Evolutionary conservation across 1,139 yeast species (phyloP).

Genomic region (Diutina catenulata): DNA sequence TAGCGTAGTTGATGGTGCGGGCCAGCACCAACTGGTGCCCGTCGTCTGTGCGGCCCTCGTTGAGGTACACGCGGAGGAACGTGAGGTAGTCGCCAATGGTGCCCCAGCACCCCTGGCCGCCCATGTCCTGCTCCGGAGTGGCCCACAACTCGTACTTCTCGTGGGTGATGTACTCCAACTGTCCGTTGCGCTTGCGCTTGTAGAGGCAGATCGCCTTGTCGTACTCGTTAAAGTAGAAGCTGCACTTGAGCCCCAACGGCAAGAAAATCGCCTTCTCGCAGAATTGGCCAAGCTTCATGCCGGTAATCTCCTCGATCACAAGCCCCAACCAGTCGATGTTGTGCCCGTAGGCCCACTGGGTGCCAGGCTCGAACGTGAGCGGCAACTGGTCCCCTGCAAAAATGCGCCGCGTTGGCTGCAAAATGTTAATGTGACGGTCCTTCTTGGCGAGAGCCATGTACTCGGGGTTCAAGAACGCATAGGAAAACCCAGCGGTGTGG

Average conservation of each 20-base stretch:
- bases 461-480: slow-evolving; percentile 28
- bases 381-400: slow-evolving; percentile 15
- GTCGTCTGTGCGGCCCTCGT: slow-evolving; percentile 31
- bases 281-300: slow-evolving; percentile 29
- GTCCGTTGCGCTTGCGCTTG: neutral
- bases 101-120: slow-evolving; percentile 39
- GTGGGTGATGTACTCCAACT: slow-evolving; percentile 5
- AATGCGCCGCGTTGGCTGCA: neutral
- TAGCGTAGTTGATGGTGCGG: slow-evolving; percentile 11
- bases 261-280: slow-evolving; percentile 26
- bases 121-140: slow-evolving; percentile 21
- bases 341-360: slow-evolving; percentile 39
- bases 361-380: slow-evolving; percentile 41
- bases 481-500: slow-evolving; percentile 42
- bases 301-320: slow-evolving; percentile 31
- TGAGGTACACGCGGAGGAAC: slow-evolving; percentile 32
- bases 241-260: slow-evolving; percentile 27
- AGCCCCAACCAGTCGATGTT: slow-evolving; percentile 44
- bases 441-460: slow-evolving; percentile 9
- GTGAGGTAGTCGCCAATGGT: slow-evolving; percentile 31
- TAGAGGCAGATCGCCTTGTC: slow-evolving; percentile 5
- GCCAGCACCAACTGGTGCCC: slow-evolving; percentile 20
- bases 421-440: neutral
- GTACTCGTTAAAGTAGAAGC: slow-evolving; percentile 5
- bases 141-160: slow-evolving; percentile 13